Evolutionary conservation across 1,284 basidiomycete species (phyloP).

Genomic region (Irpex lacteus): DNA sequence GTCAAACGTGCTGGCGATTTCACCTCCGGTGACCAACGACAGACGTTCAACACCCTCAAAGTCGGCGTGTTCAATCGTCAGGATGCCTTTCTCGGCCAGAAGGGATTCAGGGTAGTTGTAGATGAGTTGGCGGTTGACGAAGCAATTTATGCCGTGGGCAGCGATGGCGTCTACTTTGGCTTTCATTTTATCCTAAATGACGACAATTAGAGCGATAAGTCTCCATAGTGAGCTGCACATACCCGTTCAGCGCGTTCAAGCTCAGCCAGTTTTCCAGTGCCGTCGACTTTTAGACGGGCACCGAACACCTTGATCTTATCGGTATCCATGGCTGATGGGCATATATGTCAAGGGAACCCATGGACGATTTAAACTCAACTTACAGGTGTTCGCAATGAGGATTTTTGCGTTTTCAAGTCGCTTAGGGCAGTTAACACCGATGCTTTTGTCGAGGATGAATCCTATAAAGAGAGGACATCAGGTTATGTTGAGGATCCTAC

Average conservation of each 20-base stretch:
- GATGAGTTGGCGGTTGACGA: slow-evolving; percentile 98
- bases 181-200: slow-evolving; percentile 94
- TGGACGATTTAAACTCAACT: slow-evolving; percentile 25
- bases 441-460: slow-evolving; percentile 97
- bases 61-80: slow-evolving; percentile 98
- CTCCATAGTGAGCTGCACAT: slow-evolving; percentile 16
- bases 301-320: slow-evolving; percentile 99
- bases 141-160: slow-evolving; percentile 94
- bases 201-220: background rate
- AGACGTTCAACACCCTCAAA: slow-evolving; percentile 98
- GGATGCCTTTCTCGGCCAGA: slow-evolving; percentile 90
- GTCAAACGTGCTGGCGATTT: slow-evolving; percentile 97
- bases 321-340: slow-evolving; percentile 88
- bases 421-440: slow-evolving; percentile 95
- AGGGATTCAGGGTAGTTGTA: slow-evolving; percentile 99
- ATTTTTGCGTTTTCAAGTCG: slow-evolving; percentile 95
- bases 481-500: background rate
- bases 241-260: slow-evolving; percentile 94
- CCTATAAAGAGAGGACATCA: slow-evolving; percentile 44
- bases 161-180: slow-evolving; percentile 96
- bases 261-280: slow-evolving; percentile 96
- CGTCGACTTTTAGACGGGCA: slow-evolving; percentile 92
- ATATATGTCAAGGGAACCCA: background rate
- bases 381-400: slow-evolving; percentile 95
- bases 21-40: slow-evolving; percentile 95